Evolutionary conservation across 768 basidiomycete genomes (phyloP), one percentile per base, ranked within the genome.

Genomic region (Guyanaporus albipodus): DNA sequence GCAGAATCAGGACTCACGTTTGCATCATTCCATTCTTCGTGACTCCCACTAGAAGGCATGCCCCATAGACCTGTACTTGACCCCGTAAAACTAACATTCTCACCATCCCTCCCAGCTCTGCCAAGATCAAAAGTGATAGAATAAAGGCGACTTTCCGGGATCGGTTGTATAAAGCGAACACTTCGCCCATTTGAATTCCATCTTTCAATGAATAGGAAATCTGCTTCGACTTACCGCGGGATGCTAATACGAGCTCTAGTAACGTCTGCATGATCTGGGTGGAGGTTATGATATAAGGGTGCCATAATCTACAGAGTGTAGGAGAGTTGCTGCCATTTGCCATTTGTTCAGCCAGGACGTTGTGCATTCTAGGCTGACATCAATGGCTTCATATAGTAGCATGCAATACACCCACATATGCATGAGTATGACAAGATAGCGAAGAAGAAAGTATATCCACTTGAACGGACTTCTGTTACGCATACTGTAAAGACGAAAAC

Each of bases 361-460:
- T 61, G 24, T 61, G 59, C 8, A 14, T 21, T 26, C 58, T 61
- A 18, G 15, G n/a, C n/a, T n/a, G n/a, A n/a, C n/a, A n/a, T n/a
- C n/a, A n/a, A n/a, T n/a, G n/a, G n/a, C n/a, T n/a, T n/a, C n/a
- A n/a, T n/a, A n/a, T n/a, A n/a, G n/a, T n/a, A n/a, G n/a, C n/a
- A n/a, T 23, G 18, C 8, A 14, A 26, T 29, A 9, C 12, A 51
- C 61, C 56, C 23, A 63, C 61, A 52, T 4, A 15, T 54, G 56
- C 17, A 42, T 46, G 3, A 46, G 15, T 39, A 62, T 29, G 7
- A 48, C 48, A 23, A 42, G 34, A 44, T 64, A 57, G n/a, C 53
- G 60, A 43, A 64, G 38, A 27, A 57, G 53, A 17, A 59, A 36
- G 19, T 62, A 62, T 17, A 56, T 21, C 64, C 67, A 68, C 44